Percentiles rank a stretch among this genome's conserved stretches.
phyloP scores from a whole-genome alignment of 2,329 filamentous ascomycete species.

The Venturia asperata region DNA sequence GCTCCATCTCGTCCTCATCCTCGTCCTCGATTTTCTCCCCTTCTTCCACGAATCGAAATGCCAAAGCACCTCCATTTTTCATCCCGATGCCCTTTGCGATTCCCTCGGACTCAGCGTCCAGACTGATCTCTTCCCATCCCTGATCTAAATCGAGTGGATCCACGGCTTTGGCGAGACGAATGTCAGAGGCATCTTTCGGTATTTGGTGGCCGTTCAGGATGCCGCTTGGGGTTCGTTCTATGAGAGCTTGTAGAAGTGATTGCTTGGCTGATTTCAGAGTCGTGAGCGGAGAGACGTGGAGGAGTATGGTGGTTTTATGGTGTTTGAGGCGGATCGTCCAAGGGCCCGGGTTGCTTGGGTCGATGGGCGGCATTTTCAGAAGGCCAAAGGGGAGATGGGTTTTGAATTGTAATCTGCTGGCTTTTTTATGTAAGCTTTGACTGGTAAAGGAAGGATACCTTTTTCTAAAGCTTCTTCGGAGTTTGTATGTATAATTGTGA shows the following conservation, averaged over 20 bases:
- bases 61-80: conserved; percentile 31
- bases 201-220: conserved; percentile 32
- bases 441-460: neutral
- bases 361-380: conserved; percentile 5
- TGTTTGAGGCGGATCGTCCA: conserved; percentile 42
- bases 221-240: conserved; percentile 33
- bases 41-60: conserved; percentile 28
- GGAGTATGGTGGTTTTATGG: conserved; percentile 39
- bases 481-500: neutral
- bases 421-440: neutral
- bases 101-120: conserved; percentile 23
- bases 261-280: conserved; percentile 36
- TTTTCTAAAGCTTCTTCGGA: neutral
- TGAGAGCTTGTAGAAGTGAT: conserved; percentile 36
- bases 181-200: conserved; percentile 33
- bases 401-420: neutral
- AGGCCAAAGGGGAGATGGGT: too few species aligned
- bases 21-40: conserved; percentile 19
- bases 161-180: conserved; percentile 36
- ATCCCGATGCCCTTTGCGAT: conserved; percentile 32
- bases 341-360: conserved; percentile 22
- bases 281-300: conserved; percentile 40
- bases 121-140: conserved; percentile 32
- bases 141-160: conserved; percentile 35
- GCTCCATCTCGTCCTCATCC: conserved; percentile 23